Evolutionary conservation across 2,329 filamentous ascomycete species (phyloP).

Genomic region (Fusarium sp.): DNA sequence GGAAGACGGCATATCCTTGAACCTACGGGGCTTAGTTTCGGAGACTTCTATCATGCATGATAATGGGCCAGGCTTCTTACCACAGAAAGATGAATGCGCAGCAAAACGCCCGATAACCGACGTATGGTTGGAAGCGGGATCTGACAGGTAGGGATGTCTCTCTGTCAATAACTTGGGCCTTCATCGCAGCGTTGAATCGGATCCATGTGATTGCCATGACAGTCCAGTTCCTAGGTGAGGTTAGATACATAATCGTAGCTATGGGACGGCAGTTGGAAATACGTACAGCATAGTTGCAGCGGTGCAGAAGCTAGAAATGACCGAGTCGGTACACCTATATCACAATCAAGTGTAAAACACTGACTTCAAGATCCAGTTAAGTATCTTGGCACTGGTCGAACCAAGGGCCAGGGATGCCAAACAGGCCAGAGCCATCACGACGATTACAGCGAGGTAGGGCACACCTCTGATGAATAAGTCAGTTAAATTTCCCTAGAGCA

Average conservation of each 20-base stretch:
- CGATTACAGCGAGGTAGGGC: background rate
- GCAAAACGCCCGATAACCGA: background rate
- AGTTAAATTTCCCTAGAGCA: background rate
- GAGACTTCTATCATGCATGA: background rate
- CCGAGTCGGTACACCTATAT: background rate
- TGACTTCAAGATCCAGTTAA: background rate
- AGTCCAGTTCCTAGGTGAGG: background rate
- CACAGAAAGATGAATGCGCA: background rate
- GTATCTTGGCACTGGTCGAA: background rate
- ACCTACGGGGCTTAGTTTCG: background rate
- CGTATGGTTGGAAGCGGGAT: background rate
- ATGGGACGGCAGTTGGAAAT: rapidly evolving
- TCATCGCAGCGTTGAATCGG: background rate
- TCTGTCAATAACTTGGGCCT: background rate
- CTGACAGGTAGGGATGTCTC: background rate
- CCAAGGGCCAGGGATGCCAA: background rate
- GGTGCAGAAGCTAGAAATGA: background rate
- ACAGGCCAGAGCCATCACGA: background rate
- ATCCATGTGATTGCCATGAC: background rate
- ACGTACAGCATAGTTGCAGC: background rate
- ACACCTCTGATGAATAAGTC: background rate
- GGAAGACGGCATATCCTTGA: background rate
- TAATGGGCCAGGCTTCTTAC: background rate
- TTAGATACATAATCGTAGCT: background rate
- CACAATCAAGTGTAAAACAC: background rate